Base-by-base conservation (phyloP, 805 yeast species). In the Lipomyces chichibuensis region DNA sequence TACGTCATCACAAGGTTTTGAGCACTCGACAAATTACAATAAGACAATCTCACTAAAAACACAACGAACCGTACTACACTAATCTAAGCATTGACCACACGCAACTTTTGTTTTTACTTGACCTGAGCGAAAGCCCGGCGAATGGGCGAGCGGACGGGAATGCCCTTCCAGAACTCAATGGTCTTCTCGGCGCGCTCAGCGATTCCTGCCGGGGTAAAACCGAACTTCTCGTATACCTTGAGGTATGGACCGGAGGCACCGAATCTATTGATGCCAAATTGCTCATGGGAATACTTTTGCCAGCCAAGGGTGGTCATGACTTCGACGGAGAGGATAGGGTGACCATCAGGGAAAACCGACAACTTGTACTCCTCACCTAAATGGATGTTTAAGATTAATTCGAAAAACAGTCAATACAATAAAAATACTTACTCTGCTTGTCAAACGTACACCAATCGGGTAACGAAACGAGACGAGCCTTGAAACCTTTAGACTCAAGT, bases 251-350 rank as follows among this genome's bases (percentile, higher is more conserved):
- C 99, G 69, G 98, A 92, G 70, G 93, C 95, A 86, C 99, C 99
- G 79, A 95, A 95, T 83, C 91, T 87, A 87, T 92, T 87, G 77
- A 95, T 84, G 82, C 98, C 97, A 76, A 94, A 91, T 81, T 92
- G 96, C 84, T 90, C 96, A 83, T 95, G 99, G 67, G 98, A 87
- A 84, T 92, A 95, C 81, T 88, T 90, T 75, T 88, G 84, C 99
- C 99, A 95, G 66, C 97, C 97, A 75, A 85, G 83, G 63, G 97
- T 87, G 65, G 96, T 81, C 87, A 92, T 84, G 62, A 92, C 98
- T 87, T 95, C 99, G 72, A 94, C 91, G 65, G 97, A 91, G 81
- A 95, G 72, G 78, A 91, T 88, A 80, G 98, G 98, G 65, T 90
- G 87, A 76, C 95, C 96, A 79, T 93, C 96, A 78, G 99, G 99